Percentiles rank a stretch among this genome's conserved stretches.
These are phyloP conservation scores for Exophiala oligosperma DNA, from an alignment of 2,329 filamentous ascomycete species.

Conservation along the genomic window DNA sequence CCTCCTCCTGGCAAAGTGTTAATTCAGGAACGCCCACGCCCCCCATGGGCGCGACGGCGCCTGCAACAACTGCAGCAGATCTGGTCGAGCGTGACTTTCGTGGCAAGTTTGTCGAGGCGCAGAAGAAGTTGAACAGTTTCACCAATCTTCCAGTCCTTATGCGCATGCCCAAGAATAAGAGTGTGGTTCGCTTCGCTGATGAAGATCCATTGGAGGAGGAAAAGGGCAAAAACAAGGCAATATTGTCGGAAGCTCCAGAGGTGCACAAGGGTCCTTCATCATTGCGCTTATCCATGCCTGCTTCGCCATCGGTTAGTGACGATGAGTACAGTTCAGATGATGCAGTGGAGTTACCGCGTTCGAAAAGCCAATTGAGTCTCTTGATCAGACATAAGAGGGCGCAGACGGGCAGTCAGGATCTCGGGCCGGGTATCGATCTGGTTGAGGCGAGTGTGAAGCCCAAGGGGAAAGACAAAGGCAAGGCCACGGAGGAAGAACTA, in stretches of 20 bases:
- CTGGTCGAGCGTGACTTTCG: constrained; percentile 42
- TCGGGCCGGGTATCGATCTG: constrained; percentile 14
- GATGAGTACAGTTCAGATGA: constrained; percentile 8
- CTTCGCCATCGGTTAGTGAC: constrained; percentile 12
- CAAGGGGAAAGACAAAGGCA: constrained; percentile 16
- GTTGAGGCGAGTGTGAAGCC: constrained; percentile 14
- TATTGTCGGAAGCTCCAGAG: neutral
- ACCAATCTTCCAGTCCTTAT: constrained; percentile 22
- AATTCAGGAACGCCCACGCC: constrained; percentile 17
- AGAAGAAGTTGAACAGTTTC: constrained; percentile 22
- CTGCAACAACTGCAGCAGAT: constrained; percentile 14
- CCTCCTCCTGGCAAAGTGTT: constrained; percentile 30
- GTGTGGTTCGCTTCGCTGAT: constrained; percentile 28
- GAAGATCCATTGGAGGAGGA: constrained; percentile 15
- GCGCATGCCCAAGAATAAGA: constrained; percentile 23
- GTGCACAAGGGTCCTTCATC: constrained; percentile 10
- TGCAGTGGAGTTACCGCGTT: constrained; percentile 2
- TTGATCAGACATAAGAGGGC: constrained; percentile 29
- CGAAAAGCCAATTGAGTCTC: constrained; percentile 31
- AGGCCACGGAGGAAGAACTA: constrained; percentile 23
- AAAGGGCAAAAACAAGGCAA: constrained; percentile 24
- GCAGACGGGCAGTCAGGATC: constrained; percentile 19
- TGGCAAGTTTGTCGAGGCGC: constrained; percentile 37
- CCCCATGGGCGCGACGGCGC: constrained; percentile 10
- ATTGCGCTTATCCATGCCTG: constrained; percentile 11